These are phyloP conservation scores for Phialophora verrucosa DNA, from an alignment of 2,329 filamentous ascomycete genomes.

Conservation along the genomic window DNA sequence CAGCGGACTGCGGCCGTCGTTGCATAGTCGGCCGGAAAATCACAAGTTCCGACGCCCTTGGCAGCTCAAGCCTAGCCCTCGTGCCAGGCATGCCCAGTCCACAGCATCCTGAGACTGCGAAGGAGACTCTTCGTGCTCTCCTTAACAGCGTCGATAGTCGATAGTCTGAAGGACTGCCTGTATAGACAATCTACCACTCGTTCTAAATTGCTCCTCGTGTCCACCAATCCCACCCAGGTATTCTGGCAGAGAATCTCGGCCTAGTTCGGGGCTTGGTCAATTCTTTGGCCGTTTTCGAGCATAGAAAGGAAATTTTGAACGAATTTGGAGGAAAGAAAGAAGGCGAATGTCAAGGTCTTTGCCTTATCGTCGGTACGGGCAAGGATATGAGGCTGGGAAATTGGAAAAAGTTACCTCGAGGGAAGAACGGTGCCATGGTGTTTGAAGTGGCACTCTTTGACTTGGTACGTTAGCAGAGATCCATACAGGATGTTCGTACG, in stretches of 20 bases:
- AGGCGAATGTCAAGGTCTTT: conserved; percentile 63
- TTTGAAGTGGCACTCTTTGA: conserved; percentile 72
- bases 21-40: conserved; percentile 18
- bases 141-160: no score
- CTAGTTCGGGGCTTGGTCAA: conserved; percentile 73
- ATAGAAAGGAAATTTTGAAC: conserved; percentile 74
- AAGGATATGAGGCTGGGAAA: conserved; percentile 84
- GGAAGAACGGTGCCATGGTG: conserved; percentile 82
- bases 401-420: conserved; percentile 69
- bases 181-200: no score
- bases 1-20: not conserved
- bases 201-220: no score
- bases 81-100: no score
- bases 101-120: no score
- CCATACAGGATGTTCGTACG: no score
- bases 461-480: no score
- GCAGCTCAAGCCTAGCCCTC: not conserved
- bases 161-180: no score
- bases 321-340: conserved; percentile 50
- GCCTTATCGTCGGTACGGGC: conserved; percentile 82
- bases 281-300: conserved; percentile 83
- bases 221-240: no score
- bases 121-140: not conserved
- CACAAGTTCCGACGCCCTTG: conserved; percentile 10
- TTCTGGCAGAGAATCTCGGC: not conserved